A percentile compares a stretch with the other conserved stretches of the same genome.
Conservation (phyloP, 305 asterid species). For the Solanum hybrid region DNA sequence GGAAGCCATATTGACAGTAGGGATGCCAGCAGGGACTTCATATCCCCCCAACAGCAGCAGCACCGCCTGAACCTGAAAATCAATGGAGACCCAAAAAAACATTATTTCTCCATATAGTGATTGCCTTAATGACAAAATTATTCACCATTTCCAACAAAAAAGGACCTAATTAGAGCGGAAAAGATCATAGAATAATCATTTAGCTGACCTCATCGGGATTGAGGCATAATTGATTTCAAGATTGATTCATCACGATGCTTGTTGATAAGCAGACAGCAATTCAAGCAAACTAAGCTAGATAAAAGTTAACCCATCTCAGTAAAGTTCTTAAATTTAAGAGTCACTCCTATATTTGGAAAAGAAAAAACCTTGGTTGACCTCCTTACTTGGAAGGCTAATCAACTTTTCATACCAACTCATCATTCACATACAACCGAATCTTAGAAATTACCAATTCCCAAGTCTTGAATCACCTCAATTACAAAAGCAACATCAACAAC, state of each 20-base stretch:
- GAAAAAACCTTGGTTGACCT: neutral
- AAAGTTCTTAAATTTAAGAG: neutral
- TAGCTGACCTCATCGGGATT: neutral
- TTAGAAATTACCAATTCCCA: neutral
- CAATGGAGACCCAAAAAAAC: neutral
- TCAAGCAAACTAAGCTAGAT: neutral
- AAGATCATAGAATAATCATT: neutral
- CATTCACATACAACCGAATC: neutral
- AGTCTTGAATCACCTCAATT: neutral
- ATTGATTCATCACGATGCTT: neutral
- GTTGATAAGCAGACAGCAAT: neutral
- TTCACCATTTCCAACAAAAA: neutral
- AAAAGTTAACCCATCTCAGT: neutral
- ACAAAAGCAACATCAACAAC: neutral
- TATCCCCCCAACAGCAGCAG: slow-evolving; percentile 61
- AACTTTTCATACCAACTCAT: neutral
- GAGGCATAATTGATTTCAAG: neutral
- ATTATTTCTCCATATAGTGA: neutral
- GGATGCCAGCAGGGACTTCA: slow-evolving; percentile 55
- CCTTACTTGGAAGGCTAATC: neutral
- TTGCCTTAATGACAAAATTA: neutral
- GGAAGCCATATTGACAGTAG: slow-evolving; percentile 52
- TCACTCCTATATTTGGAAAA: neutral
- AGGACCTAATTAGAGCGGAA: neutral
- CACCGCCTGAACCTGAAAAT: slow-evolving; percentile 42